phyloP scores from a whole-genome alignment of 352 stramenopile genomes.

The Globisporangium recalcitrans region DNA sequence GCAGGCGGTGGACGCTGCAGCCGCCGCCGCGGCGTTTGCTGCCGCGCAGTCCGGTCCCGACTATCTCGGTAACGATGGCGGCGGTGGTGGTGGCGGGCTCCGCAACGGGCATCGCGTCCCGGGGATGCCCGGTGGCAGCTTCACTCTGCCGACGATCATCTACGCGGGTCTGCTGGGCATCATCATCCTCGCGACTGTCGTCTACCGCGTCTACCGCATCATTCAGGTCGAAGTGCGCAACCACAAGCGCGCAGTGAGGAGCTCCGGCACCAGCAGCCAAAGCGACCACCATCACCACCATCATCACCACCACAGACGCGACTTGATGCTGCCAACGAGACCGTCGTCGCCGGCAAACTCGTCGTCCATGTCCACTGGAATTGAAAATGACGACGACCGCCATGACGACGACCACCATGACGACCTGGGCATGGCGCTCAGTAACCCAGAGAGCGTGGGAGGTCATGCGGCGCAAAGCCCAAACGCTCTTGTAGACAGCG shows the following conservation, averaged over 20 bases:
- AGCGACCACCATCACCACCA: neutral
- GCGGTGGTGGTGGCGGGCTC: constrained; percentile 3
- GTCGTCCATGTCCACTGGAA: constrained; percentile 7
- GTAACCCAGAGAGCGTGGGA: neutral
- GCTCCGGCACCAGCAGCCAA: constrained; percentile 1
- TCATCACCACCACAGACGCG: neutral
- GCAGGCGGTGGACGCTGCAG: constrained; percentile 46
- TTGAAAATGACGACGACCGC: too few species aligned
- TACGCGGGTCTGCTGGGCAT: constrained; percentile 45
- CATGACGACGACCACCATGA: neutral
- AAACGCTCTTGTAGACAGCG: constrained; percentile 11
- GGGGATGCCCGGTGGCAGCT: constrained; percentile 10
- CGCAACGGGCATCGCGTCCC: constrained; percentile 5
- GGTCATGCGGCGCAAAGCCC: constrained; percentile 25
- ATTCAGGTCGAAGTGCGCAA: constrained; percentile 34
- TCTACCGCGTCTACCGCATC: constrained; percentile 52
- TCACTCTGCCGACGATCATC: constrained; percentile 46
- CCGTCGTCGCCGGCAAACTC: constrained; percentile 19
- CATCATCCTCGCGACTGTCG: constrained; percentile 37
- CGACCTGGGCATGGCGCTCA: neutral
- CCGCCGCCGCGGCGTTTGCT: constrained; percentile 18
- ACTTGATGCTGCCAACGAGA: constrained; percentile 4
- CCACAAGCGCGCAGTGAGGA: constrained; percentile 18
- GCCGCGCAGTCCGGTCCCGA: constrained; percentile 14
- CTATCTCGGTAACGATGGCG: neutral